Percentiles rank a stretch among this genome's conserved stretches.
phyloP scores from a whole-genome alignment of 371 early-diverging fungal species.

The Apophysomyces ossiformis region DNA sequence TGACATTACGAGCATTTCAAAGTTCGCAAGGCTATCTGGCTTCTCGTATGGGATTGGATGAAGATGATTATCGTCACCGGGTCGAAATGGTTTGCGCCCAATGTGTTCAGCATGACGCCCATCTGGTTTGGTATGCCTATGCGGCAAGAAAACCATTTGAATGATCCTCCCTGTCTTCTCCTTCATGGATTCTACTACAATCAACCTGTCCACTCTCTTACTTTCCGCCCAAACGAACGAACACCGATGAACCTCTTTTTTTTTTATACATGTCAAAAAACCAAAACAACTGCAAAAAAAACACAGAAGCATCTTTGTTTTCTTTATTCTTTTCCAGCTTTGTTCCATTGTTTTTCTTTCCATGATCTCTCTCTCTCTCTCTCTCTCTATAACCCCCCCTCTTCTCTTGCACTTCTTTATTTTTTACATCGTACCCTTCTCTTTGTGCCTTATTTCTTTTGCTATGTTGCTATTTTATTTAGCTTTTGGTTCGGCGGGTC shows the following conservation, averaged over 20 bases:
- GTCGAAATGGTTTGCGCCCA: conserved; percentile 46
- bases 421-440: not conserved
- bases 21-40: conserved; percentile 20
- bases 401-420: too few relatives aligned
- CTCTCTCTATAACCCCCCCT: not conserved
- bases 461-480: not conserved
- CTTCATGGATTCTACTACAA: too few relatives aligned
- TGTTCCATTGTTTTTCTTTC: not conserved
- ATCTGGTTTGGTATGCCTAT: conserved; percentile 34
- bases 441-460: not conserved
- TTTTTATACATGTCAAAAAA: too few relatives aligned
- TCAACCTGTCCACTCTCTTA: not conserved
- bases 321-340: conserved; percentile 1
- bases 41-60: conserved; percentile 32
- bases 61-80: conserved; percentile 45
- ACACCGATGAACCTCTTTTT: too few relatives aligned
- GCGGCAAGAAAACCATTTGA: conserved; percentile 13
- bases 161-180: not conserved
- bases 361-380: conserved; percentile 11
- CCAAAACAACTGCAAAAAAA: not conserved
- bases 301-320: conserved; percentile 7
- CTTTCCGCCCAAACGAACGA: not conserved
- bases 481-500: conserved; percentile 7
- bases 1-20: conserved; percentile 30
- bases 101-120: conserved; percentile 38